phyloP scores from a whole-genome alignment of 1,139 yeast species.

The Sugiyamaella castrensis region DNA sequence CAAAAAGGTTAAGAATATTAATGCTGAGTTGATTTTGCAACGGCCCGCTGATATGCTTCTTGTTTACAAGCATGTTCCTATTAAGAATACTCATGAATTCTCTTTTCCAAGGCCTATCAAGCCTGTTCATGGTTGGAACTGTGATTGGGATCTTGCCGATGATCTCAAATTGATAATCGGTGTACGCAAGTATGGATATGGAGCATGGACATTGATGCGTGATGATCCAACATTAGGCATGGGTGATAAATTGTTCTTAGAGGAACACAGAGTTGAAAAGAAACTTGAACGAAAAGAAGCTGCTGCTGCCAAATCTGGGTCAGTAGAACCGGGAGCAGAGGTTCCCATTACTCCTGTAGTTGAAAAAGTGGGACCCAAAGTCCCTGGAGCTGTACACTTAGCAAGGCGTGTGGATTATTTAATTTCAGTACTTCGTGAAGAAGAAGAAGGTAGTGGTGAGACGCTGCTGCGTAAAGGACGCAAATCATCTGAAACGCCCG shows the following conservation, averaged over 20 bases:
- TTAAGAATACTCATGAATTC: constrained; percentile 41
- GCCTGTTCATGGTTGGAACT: constrained; percentile 86
- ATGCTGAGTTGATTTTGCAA: constrained; percentile 81
- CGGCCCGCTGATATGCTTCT: constrained; percentile 80
- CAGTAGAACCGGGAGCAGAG: constrained; percentile 45
- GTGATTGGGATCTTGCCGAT: constrained; percentile 78
- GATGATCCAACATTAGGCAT: constrained; percentile 92
- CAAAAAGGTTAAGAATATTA: constrained; percentile 81
- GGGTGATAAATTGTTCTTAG: constrained; percentile 75
- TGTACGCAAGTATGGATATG: constrained; percentile 89
- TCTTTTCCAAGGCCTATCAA: constrained; percentile 63
- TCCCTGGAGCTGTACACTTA: constrained; percentile 90
- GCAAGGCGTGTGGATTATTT: constrained; percentile 93
- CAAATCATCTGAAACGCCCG: constrained; percentile 16
- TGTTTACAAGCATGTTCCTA: constrained; percentile 57
- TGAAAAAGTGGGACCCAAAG: constrained; percentile 49
- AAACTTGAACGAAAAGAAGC: constrained; percentile 43
- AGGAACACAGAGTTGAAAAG: constrained; percentile 40
- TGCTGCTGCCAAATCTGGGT: constrained; percentile 19
- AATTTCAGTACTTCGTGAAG: constrained; percentile 59
- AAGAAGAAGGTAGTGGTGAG: constrained; percentile 30
- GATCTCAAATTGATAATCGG: constrained; percentile 88
- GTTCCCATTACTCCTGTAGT: constrained; percentile 48
- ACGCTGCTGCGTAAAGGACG: constrained; percentile 1
- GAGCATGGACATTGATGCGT: constrained; percentile 90